Conservation (phyloP, 2,329 filamentous ascomycete species). For the Colletotrichum paranaense region DNA sequence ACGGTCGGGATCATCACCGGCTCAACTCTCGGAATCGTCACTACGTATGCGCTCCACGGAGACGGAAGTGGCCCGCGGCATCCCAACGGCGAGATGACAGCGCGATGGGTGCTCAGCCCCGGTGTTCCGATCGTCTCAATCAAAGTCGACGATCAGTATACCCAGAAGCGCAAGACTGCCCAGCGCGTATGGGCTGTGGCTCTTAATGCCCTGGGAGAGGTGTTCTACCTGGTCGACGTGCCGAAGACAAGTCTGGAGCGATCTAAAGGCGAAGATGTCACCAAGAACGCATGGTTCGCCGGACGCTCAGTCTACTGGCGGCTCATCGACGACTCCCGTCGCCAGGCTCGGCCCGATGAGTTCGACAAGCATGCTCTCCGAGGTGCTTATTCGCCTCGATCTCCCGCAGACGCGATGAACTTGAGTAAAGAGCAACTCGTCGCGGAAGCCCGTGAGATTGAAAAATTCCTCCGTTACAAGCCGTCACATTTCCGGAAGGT, state of each 20-base stretch:
- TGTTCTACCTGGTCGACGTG: constrained; percentile 84
- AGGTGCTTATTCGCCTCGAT: constrained; percentile 84
- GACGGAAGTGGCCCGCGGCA: constrained; percentile 70
- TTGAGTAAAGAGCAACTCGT: constrained; percentile 76
- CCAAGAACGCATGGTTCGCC: constrained; percentile 81
- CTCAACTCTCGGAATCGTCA: constrained; percentile 85
- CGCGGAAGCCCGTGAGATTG: constrained; percentile 85
- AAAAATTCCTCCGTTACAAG: constrained; percentile 77
- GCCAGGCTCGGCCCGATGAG: constrained; percentile 77
- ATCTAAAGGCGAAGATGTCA: constrained; percentile 63
- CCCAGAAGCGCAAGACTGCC: constrained; percentile 72
- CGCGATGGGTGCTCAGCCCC: constrained; percentile 90
- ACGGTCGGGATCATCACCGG: constrained; percentile 86
- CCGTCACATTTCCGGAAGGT: constrained; percentile 82
- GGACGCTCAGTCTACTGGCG: constrained; percentile 86
- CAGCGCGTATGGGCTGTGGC: constrained; percentile 89
- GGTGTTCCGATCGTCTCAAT: constrained; percentile 92
- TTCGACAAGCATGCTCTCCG: constrained; percentile 75
- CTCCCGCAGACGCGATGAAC: constrained; percentile 79
- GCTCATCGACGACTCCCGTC: constrained; percentile 80
- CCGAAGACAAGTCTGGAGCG: constrained; percentile 66
- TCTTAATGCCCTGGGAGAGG: constrained; percentile 92
- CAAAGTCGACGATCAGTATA: constrained; percentile 86
- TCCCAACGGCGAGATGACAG: constrained; percentile 81
- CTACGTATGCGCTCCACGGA: constrained; percentile 80